A percentile compares a stretch with the other conserved stretches of the same genome.
phyloP scores from a whole-genome alignment of 495 filamentous ascomycete species.

The Neurospora terricola region DNA sequence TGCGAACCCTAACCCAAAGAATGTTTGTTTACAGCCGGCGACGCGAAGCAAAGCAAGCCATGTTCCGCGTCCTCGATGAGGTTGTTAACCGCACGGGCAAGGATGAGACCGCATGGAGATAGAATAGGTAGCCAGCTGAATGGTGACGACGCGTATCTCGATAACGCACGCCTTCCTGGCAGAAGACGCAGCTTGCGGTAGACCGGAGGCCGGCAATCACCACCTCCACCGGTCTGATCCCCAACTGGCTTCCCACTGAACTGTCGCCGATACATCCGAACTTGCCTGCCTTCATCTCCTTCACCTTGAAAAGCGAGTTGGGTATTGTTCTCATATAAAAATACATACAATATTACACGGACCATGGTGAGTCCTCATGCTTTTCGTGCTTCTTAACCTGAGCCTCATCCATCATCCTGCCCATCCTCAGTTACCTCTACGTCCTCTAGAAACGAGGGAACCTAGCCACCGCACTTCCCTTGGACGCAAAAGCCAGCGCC shows the following conservation, averaged over 20 bases:
- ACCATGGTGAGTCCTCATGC: background rate
- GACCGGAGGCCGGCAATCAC: background rate
- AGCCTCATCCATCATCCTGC: background rate
- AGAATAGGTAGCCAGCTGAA: background rate
- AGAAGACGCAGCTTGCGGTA: background rate
- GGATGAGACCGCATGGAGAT: background rate
- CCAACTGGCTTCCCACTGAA: background rate
- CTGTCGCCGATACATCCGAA: background rate
- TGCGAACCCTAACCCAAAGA: background rate
- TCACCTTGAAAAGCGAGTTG: background rate
- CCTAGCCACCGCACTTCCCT: background rate
- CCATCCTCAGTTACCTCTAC: background rate
- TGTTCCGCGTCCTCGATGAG: background rate
- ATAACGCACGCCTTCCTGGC: background rate
- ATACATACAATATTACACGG: background rate
- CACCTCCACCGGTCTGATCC: background rate
- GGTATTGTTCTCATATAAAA: background rate
- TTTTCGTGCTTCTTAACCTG: background rate
- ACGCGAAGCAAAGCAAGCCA: background rate
- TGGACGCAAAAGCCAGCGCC: slow-evolving; percentile 15
- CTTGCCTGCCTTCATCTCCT: background rate
- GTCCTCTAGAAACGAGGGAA: background rate
- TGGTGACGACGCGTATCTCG: background rate
- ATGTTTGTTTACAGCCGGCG: background rate
- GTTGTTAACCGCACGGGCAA: background rate